Evolutionary conservation across 225 moss, liverwort and hornwort genomes (phyloP), one percentile per base, ranked within the genome.

Genomic region (Thuidium tamariscinum): DNA sequence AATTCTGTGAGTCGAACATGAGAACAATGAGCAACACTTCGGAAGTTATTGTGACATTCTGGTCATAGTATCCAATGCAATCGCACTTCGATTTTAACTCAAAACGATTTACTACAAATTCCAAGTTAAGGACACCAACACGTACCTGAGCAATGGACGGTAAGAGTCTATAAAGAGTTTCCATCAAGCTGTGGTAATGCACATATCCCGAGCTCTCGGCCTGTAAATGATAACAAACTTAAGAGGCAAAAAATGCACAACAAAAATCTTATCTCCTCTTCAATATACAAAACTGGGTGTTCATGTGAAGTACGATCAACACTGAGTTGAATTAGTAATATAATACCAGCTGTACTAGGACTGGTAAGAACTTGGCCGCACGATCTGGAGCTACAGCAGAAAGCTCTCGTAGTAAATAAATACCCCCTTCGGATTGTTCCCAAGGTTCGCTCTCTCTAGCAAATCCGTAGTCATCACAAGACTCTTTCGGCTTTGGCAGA

Each of bases 91-190:
- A 52, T 60, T 60, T 48, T 18, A 27, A 78, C 66, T 42, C 67
- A 71, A 30, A 67, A 83, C 25, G 39, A 36, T 14, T 16, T 30
- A 65, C 46, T 77, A 46, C 30, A 63, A 41, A 42, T 30, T 78
- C 59, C 32, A 10, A 42, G 44, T 73, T 59, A 39, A 10, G 55
- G 34, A 60, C 27, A 46, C 54, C 46, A 63, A 48, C 26, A 80
- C 49, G 69, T 82, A 96, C 95, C 95, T 96, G 93, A 36, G 95
- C 95, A 81, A 96, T 95, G 65, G 90, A 95, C 60, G 95, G 95
- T 88, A 96, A 84, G 70, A 96, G 88, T 88, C 94, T 93, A 86
- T 93, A 96, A 55, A 96, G 88, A 44, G 95, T 96, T 89, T 96
- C 95, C 89, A 96, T 87, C 87, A 96, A 90, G 81, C 89, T 91